Conservation (phyloP, 352 stramenopile genomes). For the Nothophytophthora sp. region DNA sequence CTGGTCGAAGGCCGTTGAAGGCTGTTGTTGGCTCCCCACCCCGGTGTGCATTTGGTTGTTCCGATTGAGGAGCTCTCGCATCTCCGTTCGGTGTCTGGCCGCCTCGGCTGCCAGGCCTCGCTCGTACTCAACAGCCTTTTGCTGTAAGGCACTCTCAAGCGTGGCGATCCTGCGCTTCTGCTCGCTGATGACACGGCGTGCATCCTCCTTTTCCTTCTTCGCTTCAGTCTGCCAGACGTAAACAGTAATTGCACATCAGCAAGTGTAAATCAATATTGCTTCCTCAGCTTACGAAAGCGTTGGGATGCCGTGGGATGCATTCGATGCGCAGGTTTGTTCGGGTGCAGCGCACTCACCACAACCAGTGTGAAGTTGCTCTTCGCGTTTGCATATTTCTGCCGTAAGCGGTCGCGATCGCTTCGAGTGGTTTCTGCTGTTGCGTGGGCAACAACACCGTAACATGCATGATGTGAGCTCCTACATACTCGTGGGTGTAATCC, state of each 20-base stretch:
- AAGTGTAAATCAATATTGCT: background rate
- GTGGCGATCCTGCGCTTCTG: slow-evolving; percentile 47
- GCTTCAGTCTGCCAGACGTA: slow-evolving; percentile 52
- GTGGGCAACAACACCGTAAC: background rate
- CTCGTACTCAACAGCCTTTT: slow-evolving; percentile 68
- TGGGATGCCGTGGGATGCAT: too few relatives aligned
- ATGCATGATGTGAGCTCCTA: too few relatives aligned
- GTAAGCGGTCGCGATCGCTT: slow-evolving; percentile 65
- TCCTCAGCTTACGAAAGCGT: too few relatives aligned
- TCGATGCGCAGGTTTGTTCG: slow-evolving; percentile 2
- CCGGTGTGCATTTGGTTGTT: slow-evolving; percentile 13
- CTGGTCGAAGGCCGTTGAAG: slow-evolving; percentile 7
- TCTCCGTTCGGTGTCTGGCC: slow-evolving; percentile 46
- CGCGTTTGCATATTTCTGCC: slow-evolving; percentile 77
- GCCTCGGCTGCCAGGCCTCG: slow-evolving; percentile 52
- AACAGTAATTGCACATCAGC: background rate
- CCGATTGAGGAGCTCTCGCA: slow-evolving; percentile 52
- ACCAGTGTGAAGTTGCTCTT: slow-evolving; percentile 79
- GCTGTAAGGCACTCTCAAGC: slow-evolving; percentile 50
- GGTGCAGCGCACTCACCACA: slow-evolving; percentile 33
- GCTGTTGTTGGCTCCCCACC: slow-evolving; percentile 11
- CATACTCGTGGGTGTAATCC: too few relatives aligned
- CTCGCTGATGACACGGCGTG: slow-evolving; percentile 50
- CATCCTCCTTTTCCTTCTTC: slow-evolving; percentile 73
- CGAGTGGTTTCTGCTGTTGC: slow-evolving; percentile 42